Conservation (phyloP, 495 filamentous ascomycete species). For the Aspergillus heteromorphus region DNA sequence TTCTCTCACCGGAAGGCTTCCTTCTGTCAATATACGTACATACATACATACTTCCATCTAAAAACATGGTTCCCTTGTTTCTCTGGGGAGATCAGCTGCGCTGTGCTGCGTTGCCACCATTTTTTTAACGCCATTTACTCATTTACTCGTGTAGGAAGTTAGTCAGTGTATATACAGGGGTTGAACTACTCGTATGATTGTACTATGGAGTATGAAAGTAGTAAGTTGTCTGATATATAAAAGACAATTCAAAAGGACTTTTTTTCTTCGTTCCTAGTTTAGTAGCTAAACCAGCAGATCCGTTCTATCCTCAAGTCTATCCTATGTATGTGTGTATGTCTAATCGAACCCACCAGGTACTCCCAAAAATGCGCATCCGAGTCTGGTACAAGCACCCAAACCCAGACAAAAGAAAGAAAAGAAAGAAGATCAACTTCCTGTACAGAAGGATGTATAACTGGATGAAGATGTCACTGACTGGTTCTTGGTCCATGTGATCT, state of each 20-base stretch:
- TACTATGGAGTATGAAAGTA: too few species aligned
- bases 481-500: neutral
- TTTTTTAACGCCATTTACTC: too few species aligned
- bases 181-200: too few species aligned
- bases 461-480: neutral
- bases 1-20: neutral
- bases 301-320: neutral
- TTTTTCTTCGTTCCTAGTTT: neutral
- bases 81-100: constrained; percentile 1
- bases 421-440: neutral
- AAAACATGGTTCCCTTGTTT: neutral
- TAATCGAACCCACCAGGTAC: neutral
- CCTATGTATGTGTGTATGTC: neutral
- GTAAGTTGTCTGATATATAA: neutral
- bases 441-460: too few species aligned
- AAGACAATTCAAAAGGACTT: neutral
- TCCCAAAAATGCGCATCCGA: neutral
- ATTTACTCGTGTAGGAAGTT: too few species aligned
- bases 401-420: neutral
- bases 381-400: neutral
- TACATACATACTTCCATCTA: neutral
- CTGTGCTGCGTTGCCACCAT: too few species aligned
- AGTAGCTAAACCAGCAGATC: neutral
- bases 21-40: neutral
- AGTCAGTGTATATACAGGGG: too few species aligned